phyloP scores from a whole-genome alignment of 345 rosid species.

The Anastatica hierochuntica region DNA sequence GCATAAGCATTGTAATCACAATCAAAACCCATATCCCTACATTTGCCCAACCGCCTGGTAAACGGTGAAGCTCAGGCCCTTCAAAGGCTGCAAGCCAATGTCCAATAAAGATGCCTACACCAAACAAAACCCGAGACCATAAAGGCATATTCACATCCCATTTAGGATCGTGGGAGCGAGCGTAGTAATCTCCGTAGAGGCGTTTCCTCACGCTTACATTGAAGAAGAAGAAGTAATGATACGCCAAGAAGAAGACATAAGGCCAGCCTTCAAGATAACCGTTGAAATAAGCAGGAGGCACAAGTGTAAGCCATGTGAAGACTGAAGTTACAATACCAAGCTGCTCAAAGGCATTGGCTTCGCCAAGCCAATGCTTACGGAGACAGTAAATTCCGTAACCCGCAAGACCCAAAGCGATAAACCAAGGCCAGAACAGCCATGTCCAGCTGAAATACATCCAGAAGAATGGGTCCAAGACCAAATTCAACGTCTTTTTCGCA shows the following conservation, averaged over 20 bases:
- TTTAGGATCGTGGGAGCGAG: conserved; percentile 56
- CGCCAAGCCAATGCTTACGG: conserved; percentile 44
- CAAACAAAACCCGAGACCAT: conserved; percentile 49
- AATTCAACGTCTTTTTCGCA: conserved; percentile 43
- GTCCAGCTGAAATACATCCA: conserved; percentile 94
- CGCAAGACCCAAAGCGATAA: conserved; percentile 48
- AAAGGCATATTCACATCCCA: conserved; percentile 65
- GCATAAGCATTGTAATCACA: conserved; percentile 50
- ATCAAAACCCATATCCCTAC: conserved; percentile 66
- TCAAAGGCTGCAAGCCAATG: conserved; percentile 91
- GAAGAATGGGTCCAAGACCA: conserved; percentile 58
- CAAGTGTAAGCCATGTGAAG: conserved; percentile 79
- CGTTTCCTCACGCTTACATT: conserved; percentile 67
- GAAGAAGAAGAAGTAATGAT: conserved; percentile 86
- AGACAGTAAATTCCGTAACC: conserved; percentile 53
- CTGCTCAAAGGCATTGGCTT: conserved; percentile 70
- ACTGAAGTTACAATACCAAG: conserved; percentile 57
- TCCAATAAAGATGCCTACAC: conserved; percentile 46
- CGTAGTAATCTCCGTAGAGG: conserved; percentile 65
- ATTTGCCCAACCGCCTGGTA: conserved; percentile 65
- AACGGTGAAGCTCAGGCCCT: conserved; percentile 74
- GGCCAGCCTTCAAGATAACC: conserved; percentile 94
- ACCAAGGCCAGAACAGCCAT: conserved; percentile 95
- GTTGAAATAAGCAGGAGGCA: conserved; percentile 72
- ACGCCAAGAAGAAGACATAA: conserved; percentile 68